Conservation (phyloP, 1,284 basidiomycete genomes). For the Hemileia vastatrix region DNA sequence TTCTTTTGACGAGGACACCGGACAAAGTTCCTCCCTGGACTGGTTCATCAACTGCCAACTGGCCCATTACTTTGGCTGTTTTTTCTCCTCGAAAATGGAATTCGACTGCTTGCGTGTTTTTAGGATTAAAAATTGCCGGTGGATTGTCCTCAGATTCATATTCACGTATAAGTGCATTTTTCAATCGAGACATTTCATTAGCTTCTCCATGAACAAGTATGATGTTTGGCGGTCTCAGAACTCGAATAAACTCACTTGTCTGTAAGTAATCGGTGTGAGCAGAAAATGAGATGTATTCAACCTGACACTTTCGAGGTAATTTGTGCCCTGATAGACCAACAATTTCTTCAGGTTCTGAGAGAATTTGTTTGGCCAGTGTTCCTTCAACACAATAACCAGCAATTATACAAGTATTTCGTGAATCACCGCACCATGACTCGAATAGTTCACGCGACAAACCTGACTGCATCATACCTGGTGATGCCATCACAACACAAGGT, state of each 20-base stretch:
- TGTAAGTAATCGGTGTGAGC: slow-evolving; percentile 96
- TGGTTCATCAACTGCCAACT: too few relatives aligned
- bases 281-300: slow-evolving; percentile 95
- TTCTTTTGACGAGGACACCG: too few relatives aligned
- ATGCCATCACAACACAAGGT: slow-evolving; percentile 91
- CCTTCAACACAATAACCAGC: slow-evolving; percentile 97
- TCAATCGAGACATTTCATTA: slow-evolving; percentile 81
- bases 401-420: slow-evolving; percentile 86
- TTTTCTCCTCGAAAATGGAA: slow-evolving; percentile 87
- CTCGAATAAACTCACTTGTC: slow-evolving; percentile 91
- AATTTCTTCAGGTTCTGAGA: slow-evolving; percentile 87
- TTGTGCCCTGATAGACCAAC: slow-evolving; percentile 65
- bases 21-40: too few relatives aligned
- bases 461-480: slow-evolving; percentile 84
- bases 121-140: slow-evolving; percentile 89
- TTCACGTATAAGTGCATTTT: slow-evolving; percentile 73
- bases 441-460: slow-evolving; percentile 87
- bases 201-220: slow-evolving; percentile 93
- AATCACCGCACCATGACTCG: slow-evolving; percentile 91
- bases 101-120: slow-evolving; percentile 79
- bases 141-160: slow-evolving; percentile 89
- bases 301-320: slow-evolving; percentile 76
- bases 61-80: slow-evolving; percentile 96
- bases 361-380: slow-evolving; percentile 84
- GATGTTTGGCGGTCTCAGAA: slow-evolving; percentile 84